These are phyloP conservation scores for Aspergillus avenaceus DNA, from an alignment of 495 filamentous ascomycete genomes.

Conservation along the genomic window DNA sequence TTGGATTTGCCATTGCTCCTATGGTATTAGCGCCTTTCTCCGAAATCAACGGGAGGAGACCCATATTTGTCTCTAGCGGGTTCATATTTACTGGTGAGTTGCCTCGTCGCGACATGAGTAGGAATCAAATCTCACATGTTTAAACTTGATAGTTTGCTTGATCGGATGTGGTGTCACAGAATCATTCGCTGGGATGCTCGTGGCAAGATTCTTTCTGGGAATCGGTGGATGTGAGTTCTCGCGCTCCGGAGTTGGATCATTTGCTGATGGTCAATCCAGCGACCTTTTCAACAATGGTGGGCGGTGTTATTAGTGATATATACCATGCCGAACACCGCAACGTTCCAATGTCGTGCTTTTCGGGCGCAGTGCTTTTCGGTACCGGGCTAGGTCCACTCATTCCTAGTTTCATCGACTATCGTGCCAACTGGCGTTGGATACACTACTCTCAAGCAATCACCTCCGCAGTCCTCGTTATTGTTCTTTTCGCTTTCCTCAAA, in stretches of 20 bases:
- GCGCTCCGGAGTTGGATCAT: not conserved
- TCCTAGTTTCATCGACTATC: conserved; percentile 63
- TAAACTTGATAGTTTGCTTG: conserved; percentile 53
- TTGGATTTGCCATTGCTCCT: conserved; percentile 72
- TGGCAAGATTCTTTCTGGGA: conserved; percentile 76
- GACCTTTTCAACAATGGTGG: conserved; percentile 89
- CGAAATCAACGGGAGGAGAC: conserved; percentile 71
- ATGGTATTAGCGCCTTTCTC: conserved; percentile 82
- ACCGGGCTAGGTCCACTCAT: conserved; percentile 78
- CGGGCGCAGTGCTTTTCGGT: conserved; percentile 69
- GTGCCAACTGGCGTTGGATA: conserved; percentile 77
- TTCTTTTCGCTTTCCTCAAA: conserved; percentile 63
- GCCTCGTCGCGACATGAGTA: not conserved
- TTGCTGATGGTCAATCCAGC: conserved; percentile 17
- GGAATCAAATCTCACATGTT: not conserved
- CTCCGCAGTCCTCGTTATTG: conserved; percentile 56
- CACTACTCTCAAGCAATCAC: conserved; percentile 83
- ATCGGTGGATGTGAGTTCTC: conserved; percentile 54
- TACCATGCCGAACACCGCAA: conserved; percentile 77
- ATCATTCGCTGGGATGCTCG: conserved; percentile 67
- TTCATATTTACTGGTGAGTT: conserved; percentile 48
- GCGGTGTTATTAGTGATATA: conserved; percentile 85
- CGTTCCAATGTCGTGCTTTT: conserved; percentile 85
- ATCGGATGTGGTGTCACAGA: conserved; percentile 70
- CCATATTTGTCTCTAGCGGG: conserved; percentile 66